Evolutionary conservation across 371 early-diverging fungal species (phyloP).

Genomic region (Mortierella sp.): DNA sequence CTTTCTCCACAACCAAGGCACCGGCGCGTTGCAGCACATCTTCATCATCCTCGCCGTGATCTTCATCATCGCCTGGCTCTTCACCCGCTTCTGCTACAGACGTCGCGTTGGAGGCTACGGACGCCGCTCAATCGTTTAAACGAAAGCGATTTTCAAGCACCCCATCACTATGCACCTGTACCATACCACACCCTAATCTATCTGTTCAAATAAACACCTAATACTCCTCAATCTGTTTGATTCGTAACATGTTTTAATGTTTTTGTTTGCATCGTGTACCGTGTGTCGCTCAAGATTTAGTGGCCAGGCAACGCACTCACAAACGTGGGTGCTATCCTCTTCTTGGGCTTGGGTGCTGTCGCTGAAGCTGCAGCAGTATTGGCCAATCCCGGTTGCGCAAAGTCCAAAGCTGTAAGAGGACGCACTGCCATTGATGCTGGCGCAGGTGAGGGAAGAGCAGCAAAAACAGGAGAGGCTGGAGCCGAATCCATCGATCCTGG

Average conservation of each 20-base stretch:
- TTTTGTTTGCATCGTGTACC: too few relatives aligned
- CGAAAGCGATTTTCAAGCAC: too few relatives aligned
- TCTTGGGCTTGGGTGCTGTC: slow-evolving; percentile 27
- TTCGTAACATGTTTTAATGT: background rate
- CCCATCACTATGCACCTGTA: background rate
- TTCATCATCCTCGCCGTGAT: slow-evolving; percentile 28
- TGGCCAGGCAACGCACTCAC: slow-evolving; percentile 52
- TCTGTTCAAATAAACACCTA: background rate
- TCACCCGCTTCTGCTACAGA: slow-evolving; percentile 36
- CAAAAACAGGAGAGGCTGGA: background rate
- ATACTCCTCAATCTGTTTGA: background rate
- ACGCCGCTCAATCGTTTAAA: slow-evolving; percentile 17
- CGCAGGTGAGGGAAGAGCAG: background rate
- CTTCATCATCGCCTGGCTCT: slow-evolving; percentile 42
- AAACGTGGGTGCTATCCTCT: slow-evolving; percentile 51
- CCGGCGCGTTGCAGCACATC: slow-evolving; percentile 21
- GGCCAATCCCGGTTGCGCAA: background rate
- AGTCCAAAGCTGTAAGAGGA: slow-evolving; percentile 2
- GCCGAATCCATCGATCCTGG: slow-evolving; percentile 17
- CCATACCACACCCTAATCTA: background rate
- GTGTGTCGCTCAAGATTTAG: background rate
- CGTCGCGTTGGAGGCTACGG: slow-evolving; percentile 13
- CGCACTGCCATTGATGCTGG: background rate
- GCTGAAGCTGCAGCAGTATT: background rate
- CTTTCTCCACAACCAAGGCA: background rate